Evolutionary conservation across 305 asterid species (phyloP), one percentile per base, ranked within the genome.

Genomic region (Caryopteris hybrid): DNA sequence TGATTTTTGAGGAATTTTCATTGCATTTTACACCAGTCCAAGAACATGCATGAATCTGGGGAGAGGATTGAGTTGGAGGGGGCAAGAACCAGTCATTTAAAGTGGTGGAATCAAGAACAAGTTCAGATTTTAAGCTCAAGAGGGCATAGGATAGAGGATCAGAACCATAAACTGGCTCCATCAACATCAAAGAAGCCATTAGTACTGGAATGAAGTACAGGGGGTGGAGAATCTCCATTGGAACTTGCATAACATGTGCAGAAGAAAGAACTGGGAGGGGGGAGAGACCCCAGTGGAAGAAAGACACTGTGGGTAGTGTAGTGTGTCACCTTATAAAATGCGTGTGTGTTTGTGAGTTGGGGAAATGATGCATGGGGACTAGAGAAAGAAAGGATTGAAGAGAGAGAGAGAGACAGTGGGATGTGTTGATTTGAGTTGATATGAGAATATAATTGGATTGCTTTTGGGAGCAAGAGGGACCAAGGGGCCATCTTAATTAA

Each of bases 81-180:
- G 90, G 84, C 57, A 79, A 39, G 17, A 66, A 38, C 99, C 99
- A 94, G 52, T 94, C 88, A 16, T 45, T 72, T 31, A 94, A 68
- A 66, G 72, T 53, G 62, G 72, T 76, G 76, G 96, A 86, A 8
- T 74, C 42, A 57, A 87, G 96, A 14, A 66, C 59, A 41, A 94
- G 6, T 54, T 88, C 91, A 27, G 90, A 83, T 84, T 89, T 91
- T 2, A 94, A 74, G 90, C 74, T 82, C 73, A 91, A 76, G 18
- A 94, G 96, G 14, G 97, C 85, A 61, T 84, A 73, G 10, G 99
- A 80, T 73, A 88, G 73, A 52, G 96, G 96, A 74, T 94, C 99
- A 67, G 70, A 58, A 12, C 84, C 73, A 13, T 54, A 54, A 63
- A 68, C 23, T 53, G 79, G 80, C 2, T 52, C 51, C 43, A 76